Evolutionary conservation across 768 basidiomycete species (phyloP).

Genomic region (Antrodiella citrinella): DNA sequence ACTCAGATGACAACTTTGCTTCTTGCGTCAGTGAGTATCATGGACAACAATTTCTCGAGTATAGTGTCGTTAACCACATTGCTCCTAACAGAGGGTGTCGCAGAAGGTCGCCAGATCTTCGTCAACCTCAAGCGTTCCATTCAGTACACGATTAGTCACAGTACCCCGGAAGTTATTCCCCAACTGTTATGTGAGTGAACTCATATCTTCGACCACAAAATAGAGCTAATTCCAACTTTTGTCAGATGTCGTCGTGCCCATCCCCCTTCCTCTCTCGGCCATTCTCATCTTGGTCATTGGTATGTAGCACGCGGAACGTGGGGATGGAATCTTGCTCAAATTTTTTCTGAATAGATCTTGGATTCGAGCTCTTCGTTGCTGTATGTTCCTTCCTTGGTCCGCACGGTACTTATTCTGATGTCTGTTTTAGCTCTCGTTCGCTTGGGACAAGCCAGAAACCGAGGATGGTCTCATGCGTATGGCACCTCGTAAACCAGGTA

Average conservation of each 20-base stretch:
- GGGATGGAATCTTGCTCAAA: background rate
- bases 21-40: conserved; percentile 54
- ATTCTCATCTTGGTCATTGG: conserved; percentile 68
- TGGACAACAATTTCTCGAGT: no score
- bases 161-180: conserved; percentile 62
- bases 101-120: conserved; percentile 63
- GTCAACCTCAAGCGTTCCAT: conserved; percentile 66
- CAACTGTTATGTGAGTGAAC: conserved; percentile 50
- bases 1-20: conserved; percentile 60
- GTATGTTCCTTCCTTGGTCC: conserved; percentile 31
- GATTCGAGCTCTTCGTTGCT: conserved; percentile 60
- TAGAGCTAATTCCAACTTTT: no score
- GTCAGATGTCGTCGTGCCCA: conserved; percentile 57
- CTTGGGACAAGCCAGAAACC: conserved; percentile 66
- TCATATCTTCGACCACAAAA: no score
- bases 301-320: conserved; percentile 20
- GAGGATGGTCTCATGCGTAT: conserved; percentile 60
- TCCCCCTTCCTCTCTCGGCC: conserved; percentile 58
- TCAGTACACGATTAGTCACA: conserved; percentile 58
- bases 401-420: background rate
- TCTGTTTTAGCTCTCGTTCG: conserved; percentile 47
- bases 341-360: conserved; percentile 40
- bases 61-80: no score
- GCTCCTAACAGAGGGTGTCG: conserved; percentile 53
- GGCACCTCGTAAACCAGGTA: conserved; percentile 58